Conservation (phyloP, 768 basidiomycete genomes). For the Tylopilus balloui region DNA sequence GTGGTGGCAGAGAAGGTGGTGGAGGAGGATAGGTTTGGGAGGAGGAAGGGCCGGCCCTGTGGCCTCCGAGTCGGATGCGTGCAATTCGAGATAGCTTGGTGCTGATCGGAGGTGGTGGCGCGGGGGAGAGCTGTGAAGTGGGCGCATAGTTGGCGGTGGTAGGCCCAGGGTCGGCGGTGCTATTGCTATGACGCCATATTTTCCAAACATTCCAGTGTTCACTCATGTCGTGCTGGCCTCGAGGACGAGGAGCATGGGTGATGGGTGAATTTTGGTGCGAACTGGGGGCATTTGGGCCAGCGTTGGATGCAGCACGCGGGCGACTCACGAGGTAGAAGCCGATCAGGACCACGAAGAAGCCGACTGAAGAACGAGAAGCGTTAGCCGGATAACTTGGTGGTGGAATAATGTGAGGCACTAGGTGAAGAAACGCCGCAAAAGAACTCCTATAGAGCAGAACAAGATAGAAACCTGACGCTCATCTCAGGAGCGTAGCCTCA, state of each 20-base stretch:
- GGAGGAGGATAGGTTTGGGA: not conserved
- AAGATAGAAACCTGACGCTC: not conserved
- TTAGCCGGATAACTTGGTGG: constrained; percentile 9
- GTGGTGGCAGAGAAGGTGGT: too few species aligned
- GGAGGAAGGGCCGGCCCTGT: too few species aligned
- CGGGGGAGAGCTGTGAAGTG: not conserved
- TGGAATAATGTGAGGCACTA: not conserved
- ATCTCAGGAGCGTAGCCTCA: not conserved
- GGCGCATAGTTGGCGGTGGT: not conserved
- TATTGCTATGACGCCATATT: constrained; percentile 4
- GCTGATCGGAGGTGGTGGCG: not conserved
- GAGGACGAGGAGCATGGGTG: not conserved
- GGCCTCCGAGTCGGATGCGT: not conserved
- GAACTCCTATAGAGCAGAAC: not conserved
- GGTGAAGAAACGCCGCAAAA: not conserved
- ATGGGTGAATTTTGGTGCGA: constrained; percentile 1
- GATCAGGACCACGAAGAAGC: constrained; percentile 20
- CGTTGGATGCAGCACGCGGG: constrained; percentile 1
- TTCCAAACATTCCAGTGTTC: constrained; percentile 19
- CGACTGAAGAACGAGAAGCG: constrained; percentile 12
- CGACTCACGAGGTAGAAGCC: constrained; percentile 29
- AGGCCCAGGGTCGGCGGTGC: not conserved
- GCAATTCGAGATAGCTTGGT: not conserved
- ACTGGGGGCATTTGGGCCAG: constrained; percentile 1
- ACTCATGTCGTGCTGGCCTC: not conserved